These are phyloP conservation scores for Magnusiomyces ingens DNA, from an alignment of 1,139 yeast genomes.

Conservation along the genomic window DNA sequence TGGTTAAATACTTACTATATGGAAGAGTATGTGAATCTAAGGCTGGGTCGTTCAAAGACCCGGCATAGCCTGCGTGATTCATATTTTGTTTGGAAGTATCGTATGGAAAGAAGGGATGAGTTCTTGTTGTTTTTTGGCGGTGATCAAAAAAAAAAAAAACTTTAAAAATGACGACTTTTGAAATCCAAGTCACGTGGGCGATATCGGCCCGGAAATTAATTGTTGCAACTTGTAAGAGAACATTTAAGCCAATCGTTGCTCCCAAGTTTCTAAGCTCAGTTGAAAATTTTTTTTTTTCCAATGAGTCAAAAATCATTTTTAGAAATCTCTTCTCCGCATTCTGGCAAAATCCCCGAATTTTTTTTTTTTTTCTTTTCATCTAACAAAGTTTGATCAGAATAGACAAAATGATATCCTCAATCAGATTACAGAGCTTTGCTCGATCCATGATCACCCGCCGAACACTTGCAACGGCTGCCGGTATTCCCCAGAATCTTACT, in stretches of 20 bases:
- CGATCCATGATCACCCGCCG: conserved; percentile 10
- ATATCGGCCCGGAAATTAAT: too few species aligned
- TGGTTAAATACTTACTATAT: not conserved
- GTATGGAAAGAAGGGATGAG: too few species aligned
- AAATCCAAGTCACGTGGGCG: too few species aligned
- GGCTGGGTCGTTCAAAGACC: not conserved
- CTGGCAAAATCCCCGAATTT: not conserved
- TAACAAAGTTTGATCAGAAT: not conserved
- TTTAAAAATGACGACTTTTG: too few species aligned
- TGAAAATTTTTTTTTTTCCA: not conserved
- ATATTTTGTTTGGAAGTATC: too few species aligned
- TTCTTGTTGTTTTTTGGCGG: too few species aligned
- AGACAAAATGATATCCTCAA: not conserved
- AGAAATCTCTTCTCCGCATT: too few species aligned
- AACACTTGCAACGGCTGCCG: conserved; percentile 14
- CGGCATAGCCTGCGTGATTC: too few species aligned
- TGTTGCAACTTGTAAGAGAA: too few species aligned
- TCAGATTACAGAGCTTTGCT: not conserved
- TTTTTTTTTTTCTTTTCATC: not conserved
- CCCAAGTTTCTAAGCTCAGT: not conserved
- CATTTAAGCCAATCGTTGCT: too few species aligned
- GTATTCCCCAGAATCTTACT: conserved; percentile 62
- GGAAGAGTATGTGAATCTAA: not conserved
- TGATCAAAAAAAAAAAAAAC: too few species aligned
- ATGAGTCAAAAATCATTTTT: conserved; percentile 1